Evolutionary conservation across 1,139 yeast species (phyloP).

Genomic region (Taiozyma sp.): DNA sequence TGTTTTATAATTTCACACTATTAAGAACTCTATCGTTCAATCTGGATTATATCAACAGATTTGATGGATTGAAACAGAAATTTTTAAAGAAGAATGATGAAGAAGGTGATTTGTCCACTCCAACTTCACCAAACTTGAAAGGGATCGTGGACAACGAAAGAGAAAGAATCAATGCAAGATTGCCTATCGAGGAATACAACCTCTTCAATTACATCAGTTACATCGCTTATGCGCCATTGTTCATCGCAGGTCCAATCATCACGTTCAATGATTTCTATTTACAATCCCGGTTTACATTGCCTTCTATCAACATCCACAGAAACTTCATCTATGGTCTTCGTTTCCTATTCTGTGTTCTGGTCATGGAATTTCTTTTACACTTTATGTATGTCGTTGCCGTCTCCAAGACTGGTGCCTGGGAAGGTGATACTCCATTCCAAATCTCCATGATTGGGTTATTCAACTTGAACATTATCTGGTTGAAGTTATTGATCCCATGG

Average conservation of each 20-base stretch:
- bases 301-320: constrained; percentile 48
- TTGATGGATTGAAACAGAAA: constrained; percentile 20
- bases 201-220: constrained; percentile 67
- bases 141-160: constrained; percentile 45
- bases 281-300: constrained; percentile 45
- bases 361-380: constrained; percentile 87
- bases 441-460: constrained; percentile 92
- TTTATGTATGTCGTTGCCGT: constrained; percentile 92
- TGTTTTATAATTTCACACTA: constrained; percentile 84
- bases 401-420: constrained; percentile 82
- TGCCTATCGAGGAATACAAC: constrained; percentile 54
- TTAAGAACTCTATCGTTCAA: constrained; percentile 80
- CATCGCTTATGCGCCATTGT: constrained; percentile 78
- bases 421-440: constrained; percentile 84
- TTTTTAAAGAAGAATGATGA: constrained; percentile 15
- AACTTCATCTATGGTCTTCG: constrained; percentile 61
- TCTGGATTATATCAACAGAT: constrained; percentile 61
- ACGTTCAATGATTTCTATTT: constrained; percentile 88
- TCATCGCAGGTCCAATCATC: constrained; percentile 91
- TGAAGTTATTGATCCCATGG: constrained; percentile 92
- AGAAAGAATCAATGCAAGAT: constrained; percentile 61
- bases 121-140: constrained; percentile 24
- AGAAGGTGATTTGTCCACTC: constrained; percentile 20
- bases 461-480: constrained; percentile 88
- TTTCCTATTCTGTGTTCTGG: constrained; percentile 63